phyloP scores from a whole-genome alignment of 1,139 yeast genomes.

The Suhomyces taliae region DNA sequence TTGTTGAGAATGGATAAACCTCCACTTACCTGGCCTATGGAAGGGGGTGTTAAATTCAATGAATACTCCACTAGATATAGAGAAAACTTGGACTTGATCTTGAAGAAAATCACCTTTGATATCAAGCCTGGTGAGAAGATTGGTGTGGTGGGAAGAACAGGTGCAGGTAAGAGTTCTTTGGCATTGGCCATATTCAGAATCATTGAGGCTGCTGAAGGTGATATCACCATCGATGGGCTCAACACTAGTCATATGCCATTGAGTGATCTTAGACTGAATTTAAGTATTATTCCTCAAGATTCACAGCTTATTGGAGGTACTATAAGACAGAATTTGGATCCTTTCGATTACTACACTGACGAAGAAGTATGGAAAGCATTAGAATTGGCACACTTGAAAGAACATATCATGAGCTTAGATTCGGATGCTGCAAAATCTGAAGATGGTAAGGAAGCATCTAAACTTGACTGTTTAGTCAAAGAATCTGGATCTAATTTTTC shows the following conservation, averaged over 20 bases:
- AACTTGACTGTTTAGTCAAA: constrained; percentile 46
- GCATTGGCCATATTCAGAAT: constrained; percentile 88
- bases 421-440: constrained; percentile 17
- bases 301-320: constrained; percentile 68
- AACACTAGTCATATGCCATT: constrained; percentile 49
- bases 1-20: constrained; percentile 24
- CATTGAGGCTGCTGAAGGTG: constrained; percentile 66
- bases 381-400: constrained; percentile 52
- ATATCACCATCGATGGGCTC: constrained; percentile 50
- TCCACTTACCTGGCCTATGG: constrained; percentile 68
- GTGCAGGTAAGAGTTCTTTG: constrained; percentile 94
- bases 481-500: constrained; percentile 78
- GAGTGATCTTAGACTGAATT: constrained; percentile 50
- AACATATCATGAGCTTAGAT: constrained; percentile 40
- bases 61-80: constrained; percentile 84
- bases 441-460: constrained; percentile 24
- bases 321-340: constrained; percentile 60
- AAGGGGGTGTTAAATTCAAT: constrained; percentile 70
- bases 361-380: constrained; percentile 56
- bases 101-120: constrained; percentile 66
- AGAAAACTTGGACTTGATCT: constrained; percentile 77
- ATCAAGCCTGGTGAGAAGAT: constrained; percentile 80
- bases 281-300: constrained; percentile 70
- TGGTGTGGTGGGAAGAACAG: constrained; percentile 95
- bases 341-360: constrained; percentile 50